These are phyloP conservation scores for Lichtheimia ornata DNA, from an alignment of 371 early-diverging fungal species.

Conservation along the genomic window DNA sequence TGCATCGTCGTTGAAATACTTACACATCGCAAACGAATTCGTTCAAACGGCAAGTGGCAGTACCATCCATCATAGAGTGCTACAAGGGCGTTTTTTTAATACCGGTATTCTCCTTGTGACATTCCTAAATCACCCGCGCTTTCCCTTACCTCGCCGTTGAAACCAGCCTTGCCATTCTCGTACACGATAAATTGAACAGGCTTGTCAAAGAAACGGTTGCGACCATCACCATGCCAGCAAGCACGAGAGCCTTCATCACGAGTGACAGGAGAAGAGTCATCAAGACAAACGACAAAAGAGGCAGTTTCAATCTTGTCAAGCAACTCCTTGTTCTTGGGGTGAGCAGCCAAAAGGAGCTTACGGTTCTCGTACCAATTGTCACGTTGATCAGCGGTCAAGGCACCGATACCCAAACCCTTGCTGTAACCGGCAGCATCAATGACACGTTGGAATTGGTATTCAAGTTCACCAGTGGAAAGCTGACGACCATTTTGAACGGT, in stretches of 20 bases:
- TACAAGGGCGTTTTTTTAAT: constrained; percentile 12
- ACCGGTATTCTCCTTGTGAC: not conserved
- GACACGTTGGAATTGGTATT: constrained; percentile 75
- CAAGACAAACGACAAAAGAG: constrained; percentile 86
- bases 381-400: constrained; percentile 89
- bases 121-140: not conserved
- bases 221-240: constrained; percentile 94
- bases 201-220: constrained; percentile 95
- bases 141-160: constrained; percentile 76
- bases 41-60: constrained; percentile 83
- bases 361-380: constrained; percentile 88
- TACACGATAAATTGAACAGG: constrained; percentile 90
- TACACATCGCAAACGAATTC: constrained; percentile 58
- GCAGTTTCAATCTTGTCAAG: constrained; percentile 84
- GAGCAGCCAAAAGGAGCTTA: constrained; percentile 62
- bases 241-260: constrained; percentile 80
- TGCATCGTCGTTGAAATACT: not conserved
- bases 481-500: constrained; percentile 77
- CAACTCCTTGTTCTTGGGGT: constrained; percentile 68
- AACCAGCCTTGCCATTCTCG: constrained; percentile 96
- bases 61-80: constrained; percentile 97
- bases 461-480: constrained; percentile 83
- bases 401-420: constrained; percentile 80
- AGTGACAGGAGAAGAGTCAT: constrained; percentile 80
- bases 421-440: constrained; percentile 74